Evolutionary conservation across 1,284 basidiomycete species (phyloP).

Genomic region (Cerrena zonata): DNA sequence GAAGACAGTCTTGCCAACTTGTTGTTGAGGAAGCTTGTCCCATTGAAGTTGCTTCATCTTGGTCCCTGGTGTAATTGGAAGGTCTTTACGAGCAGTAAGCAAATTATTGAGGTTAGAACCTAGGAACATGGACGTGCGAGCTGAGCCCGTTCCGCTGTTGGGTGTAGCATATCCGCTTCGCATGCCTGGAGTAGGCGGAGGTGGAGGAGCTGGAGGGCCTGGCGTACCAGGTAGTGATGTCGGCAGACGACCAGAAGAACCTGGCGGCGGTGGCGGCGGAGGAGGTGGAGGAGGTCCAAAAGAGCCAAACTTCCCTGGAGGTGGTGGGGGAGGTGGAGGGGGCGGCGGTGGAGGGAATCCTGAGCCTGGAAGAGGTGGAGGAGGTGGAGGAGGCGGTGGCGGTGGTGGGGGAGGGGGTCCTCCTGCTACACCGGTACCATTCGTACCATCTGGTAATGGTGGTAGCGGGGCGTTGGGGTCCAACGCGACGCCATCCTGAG

Average conservation of each 20-base stretch:
- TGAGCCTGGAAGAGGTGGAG: constrained; percentile 32
- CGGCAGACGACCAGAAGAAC: constrained; percentile 25
- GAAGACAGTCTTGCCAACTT: constrained; percentile 83
- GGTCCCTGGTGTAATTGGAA: constrained; percentile 76
- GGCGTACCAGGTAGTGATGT: constrained; percentile 16
- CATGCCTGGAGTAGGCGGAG: constrained; percentile 31
- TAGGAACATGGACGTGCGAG: constrained; percentile 55
- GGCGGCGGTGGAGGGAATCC: constrained; percentile 22
- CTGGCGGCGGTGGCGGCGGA: constrained; percentile 35
- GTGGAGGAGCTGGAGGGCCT: constrained; percentile 23
- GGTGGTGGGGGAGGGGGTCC: constrained; percentile 29
- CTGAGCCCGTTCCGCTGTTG: constrained; percentile 37
- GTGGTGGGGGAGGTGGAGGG: constrained; percentile 28
- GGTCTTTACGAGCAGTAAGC: constrained; percentile 73
- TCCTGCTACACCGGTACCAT: constrained; percentile 19
- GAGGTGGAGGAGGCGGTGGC: constrained; percentile 30
- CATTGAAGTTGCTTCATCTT: constrained; percentile 99
- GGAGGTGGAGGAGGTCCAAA: constrained; percentile 14
- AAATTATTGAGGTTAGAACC: constrained; percentile 52
- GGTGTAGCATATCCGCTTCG: constrained; percentile 37
- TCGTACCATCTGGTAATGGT: constrained; percentile 34
- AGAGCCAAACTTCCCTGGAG: constrained; percentile 15
- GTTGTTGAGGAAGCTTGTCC: constrained; percentile 90
- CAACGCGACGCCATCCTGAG: constrained; percentile 31
- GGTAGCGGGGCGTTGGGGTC: constrained; percentile 30